Base-by-base conservation (phyloP, 768 basidiomycete species). In the Leccinum aurantiacum region DNA sequence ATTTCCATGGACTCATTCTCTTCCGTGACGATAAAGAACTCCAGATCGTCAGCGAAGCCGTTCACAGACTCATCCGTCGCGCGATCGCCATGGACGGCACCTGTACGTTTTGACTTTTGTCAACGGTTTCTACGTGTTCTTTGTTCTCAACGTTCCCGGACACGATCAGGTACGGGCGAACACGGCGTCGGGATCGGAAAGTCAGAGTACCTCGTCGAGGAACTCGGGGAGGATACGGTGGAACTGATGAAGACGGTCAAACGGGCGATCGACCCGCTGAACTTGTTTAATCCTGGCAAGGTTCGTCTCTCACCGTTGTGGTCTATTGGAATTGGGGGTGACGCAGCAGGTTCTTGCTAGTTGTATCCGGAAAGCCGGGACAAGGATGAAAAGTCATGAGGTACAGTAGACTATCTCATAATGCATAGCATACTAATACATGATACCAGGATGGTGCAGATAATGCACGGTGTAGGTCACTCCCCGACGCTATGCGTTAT, bases 141-240 rank as follows among this genome's bases (percentile, higher is more conserved):
- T 38, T 46, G 17, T 41, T n/a, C 44, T 46, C 19, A 64, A n/a
- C 33, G 11, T 33, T 58, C 56, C 56, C 24, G 29, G 27, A 24
- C 4, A 24, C 13, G 25, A 19, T 10, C 61, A 91, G 88, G 88
- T 65, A 91, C 89, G 4, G 91, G 91, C 9, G 92, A 95, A 71
- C 93, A 95, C 71, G 93, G 93, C 0, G 88, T 95, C 14, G 93
- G 93, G 1, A 74, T 94, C 7, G 93, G 93, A 10, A 95, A 95
- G 77, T 89, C 85, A 65, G 84, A 89, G 67, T 96, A 91, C 72
- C 82, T 98, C 2, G 71, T 77, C 17, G 81, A 87, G n/a, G 95
- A 98, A 71, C 82, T 98, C 1, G 95, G 95, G 0, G 78, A 77
- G 50, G 87, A 85, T 4, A 95, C 94, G 0, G 87, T 97, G 11